Conservation (phyloP, 257 asterid species). For the Penstemon barbatus region DNA sequence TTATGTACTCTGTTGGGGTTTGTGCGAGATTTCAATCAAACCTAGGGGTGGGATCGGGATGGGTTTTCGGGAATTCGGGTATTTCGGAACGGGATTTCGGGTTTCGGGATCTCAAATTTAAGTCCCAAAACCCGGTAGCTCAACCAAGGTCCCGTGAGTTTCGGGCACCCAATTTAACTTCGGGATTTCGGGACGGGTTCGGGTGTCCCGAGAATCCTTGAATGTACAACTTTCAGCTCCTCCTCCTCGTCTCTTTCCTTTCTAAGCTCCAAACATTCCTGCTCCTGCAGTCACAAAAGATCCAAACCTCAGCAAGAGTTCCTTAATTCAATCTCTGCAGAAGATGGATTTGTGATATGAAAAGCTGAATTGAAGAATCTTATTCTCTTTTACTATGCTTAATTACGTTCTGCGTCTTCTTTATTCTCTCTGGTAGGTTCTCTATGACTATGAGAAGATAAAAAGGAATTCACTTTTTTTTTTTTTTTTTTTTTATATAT, state of each 20-base stretch:
- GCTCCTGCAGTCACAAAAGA: slow-evolving; percentile 54
- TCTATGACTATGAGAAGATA: background rate
- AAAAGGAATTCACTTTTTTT: slow-evolving; percentile 7
- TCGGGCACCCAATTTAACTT: too few relatives aligned
- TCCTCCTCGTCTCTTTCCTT: slow-evolving; percentile 57
- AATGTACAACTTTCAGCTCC: slow-evolving; percentile 41
- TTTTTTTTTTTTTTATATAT: too few relatives aligned
- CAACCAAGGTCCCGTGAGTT: too few relatives aligned
- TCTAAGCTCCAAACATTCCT: slow-evolving; percentile 58
- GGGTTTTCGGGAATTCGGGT: too few relatives aligned
- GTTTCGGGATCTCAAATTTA: too few relatives aligned
- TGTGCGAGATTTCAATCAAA: too few relatives aligned
- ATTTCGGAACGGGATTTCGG: too few relatives aligned
- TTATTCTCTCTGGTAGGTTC: background rate
- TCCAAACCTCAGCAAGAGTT: slow-evolving; percentile 6
- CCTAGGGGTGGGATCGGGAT: too few relatives aligned
- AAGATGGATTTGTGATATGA: slow-evolving; percentile 23
- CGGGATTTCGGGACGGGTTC: too few relatives aligned
- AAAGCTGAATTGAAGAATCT: slow-evolving; percentile 6
- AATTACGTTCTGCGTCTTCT: background rate
- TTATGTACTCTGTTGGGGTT: too few relatives aligned
- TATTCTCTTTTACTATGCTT: slow-evolving; percentile 26
- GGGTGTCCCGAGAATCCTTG: slow-evolving; percentile 16
- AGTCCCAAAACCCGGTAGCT: too few relatives aligned
- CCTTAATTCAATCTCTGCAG: background rate